Evolutionary conservation across 257 asterid species (phyloP).

Genomic region (Eustoma russellianum): DNA sequence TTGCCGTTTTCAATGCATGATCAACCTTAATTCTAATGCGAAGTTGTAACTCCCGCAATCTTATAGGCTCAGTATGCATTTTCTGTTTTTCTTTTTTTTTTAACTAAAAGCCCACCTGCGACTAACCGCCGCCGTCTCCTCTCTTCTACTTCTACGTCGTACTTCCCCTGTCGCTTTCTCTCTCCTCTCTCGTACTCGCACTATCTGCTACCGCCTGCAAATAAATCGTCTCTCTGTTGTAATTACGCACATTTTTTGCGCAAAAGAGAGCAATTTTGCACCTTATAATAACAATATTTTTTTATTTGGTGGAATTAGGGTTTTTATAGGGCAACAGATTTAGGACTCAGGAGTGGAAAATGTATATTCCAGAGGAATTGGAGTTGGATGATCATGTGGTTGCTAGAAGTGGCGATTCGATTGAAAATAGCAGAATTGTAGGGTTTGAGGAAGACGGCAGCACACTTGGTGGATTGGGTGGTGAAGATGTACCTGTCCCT

Average conservation of each 20-base stretch:
- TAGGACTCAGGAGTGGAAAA: neutral
- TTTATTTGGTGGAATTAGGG: constrained; percentile 8
- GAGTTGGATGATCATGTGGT: neutral
- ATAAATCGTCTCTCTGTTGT: no score
- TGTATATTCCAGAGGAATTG: constrained; percentile 19
- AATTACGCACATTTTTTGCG: neutral
- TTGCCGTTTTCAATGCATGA: no score
- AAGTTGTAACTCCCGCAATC: no score
- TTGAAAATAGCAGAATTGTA: no score
- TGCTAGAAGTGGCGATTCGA: no score
- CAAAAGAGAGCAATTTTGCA: neutral
- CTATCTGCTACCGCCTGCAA: no score
- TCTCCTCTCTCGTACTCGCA: neutral
- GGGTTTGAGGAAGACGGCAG: no score
- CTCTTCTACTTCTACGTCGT: neutral
- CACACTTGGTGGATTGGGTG: constrained; percentile 14
- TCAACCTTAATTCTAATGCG: no score
- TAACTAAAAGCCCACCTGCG: no score
- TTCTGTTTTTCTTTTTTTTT: no score
- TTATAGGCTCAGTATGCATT: no score
- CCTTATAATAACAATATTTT: neutral
- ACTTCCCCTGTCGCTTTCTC: neutral
- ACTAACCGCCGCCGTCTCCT: neutral
- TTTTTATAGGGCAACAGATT: neutral
- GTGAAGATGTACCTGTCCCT: constrained; percentile 18